Conservation (phyloP, 805 yeast genomes). For the Peterozyma xylosa region DNA sequence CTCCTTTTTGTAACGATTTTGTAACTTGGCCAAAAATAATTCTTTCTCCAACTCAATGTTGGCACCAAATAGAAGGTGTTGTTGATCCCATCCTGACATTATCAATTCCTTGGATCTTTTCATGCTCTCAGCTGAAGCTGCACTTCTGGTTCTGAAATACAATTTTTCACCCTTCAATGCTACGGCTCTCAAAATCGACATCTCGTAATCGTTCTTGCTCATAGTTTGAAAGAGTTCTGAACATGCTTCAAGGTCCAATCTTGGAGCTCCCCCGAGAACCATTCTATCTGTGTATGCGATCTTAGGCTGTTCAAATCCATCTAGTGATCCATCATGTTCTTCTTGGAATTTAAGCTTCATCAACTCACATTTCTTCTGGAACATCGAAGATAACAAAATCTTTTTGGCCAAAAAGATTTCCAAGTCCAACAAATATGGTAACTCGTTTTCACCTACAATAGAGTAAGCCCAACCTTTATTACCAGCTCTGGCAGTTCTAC, state of each 20-base stretch:
- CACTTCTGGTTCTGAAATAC: conserved; percentile 74
- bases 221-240: conserved; percentile 66
- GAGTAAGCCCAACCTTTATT: conserved; percentile 97
- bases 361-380: conserved; percentile 50
- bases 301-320: conserved; percentile 30
- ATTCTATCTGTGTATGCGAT: conserved; percentile 67
- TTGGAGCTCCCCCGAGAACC: conserved; percentile 78
- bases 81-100: conserved; percentile 81
- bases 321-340: conserved; percentile 18
- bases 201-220: conserved; percentile 58
- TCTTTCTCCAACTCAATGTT: conserved; percentile 71
- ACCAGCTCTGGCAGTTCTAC: conserved; percentile 99
- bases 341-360: conserved; percentile 43
- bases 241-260: conserved; percentile 59
- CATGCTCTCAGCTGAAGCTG: conserved; percentile 83
- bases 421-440: conserved; percentile 85
- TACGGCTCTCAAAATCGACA: conserved; percentile 57
- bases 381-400: conserved; percentile 62
- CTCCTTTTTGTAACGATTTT: conserved; percentile 66
- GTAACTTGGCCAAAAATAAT: conserved; percentile 61
- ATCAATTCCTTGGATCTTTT: conserved; percentile 77
- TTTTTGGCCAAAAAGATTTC: conserved; percentile 87
- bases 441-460: conserved; percentile 73
- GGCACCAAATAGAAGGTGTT: conserved; percentile 70
- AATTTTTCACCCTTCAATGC: conserved; percentile 83